Evolutionary conservation across 257 asterid genomes (phyloP).

Genomic region (Penstemon eatonii): DNA sequence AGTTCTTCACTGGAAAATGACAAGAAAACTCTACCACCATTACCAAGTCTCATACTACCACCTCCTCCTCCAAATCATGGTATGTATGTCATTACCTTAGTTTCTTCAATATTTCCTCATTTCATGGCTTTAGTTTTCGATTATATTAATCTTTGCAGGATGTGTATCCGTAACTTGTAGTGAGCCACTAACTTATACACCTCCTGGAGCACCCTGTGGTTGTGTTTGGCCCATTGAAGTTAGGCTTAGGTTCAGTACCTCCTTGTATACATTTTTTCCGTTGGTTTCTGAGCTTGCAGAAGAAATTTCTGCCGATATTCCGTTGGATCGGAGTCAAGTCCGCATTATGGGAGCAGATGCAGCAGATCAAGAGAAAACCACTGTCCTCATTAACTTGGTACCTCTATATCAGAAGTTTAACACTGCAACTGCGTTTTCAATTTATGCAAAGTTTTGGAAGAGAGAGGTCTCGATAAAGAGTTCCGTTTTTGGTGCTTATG

Average conservation of each 20-base stretch:
- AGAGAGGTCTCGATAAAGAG: constrained; percentile 46
- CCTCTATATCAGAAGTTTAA: constrained; percentile 56
- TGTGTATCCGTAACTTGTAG: constrained; percentile 59
- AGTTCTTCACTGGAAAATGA: constrained; percentile 36
- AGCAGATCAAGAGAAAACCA: constrained; percentile 65
- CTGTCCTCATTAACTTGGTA: constrained; percentile 67
- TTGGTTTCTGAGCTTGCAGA: constrained; percentile 65
- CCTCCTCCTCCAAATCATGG: constrained; percentile 87
- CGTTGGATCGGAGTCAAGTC: constrained; percentile 63
- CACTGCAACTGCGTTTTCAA: constrained; percentile 48
- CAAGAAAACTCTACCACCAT: constrained; percentile 46
- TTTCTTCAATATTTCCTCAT: background rate
- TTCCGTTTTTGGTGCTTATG: constrained; percentile 64
- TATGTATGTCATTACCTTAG: constrained; percentile 14
- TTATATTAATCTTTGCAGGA: constrained; percentile 40
- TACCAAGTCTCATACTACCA: constrained; percentile 61
- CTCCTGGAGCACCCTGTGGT: constrained; percentile 73
- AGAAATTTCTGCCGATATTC: constrained; percentile 53
- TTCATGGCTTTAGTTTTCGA: background rate
- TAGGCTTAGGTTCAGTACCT: constrained; percentile 48
- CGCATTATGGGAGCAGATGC: constrained; percentile 91
- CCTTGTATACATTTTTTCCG: constrained; percentile 65
- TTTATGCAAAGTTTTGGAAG: constrained; percentile 78
- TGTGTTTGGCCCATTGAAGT: constrained; percentile 85
- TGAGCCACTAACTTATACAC: constrained; percentile 70